phyloP scores from a whole-genome alignment of 352 stramenopile genomes.

The Globisporangium rhizosaccharum region DNA sequence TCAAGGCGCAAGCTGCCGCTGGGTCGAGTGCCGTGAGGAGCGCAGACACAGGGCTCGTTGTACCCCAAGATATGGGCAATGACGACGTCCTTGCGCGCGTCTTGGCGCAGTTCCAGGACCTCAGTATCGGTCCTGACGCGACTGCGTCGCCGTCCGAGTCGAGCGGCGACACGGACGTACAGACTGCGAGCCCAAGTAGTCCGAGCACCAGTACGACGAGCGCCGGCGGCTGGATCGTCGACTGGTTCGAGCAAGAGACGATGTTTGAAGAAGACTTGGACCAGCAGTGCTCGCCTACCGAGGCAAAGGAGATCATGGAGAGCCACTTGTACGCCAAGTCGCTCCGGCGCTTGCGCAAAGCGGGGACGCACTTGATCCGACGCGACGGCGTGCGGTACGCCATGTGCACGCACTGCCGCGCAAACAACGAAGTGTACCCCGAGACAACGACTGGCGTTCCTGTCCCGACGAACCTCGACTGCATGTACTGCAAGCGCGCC shows the following conservation, averaged over 20 bases:
- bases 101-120: conserved; percentile 29
- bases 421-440: conserved; percentile 62
- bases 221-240: conserved; percentile 44
- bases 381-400: conserved; percentile 46
- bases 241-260: conserved; percentile 87
- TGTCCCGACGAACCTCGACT: conserved; percentile 60
- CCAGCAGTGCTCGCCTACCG: conserved; percentile 58
- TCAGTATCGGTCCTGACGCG: conserved; percentile 7
- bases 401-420: conserved; percentile 47
- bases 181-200: not conserved
- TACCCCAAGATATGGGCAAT: not conserved
- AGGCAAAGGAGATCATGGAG: conserved; percentile 74
- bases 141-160: not conserved
- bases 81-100: conserved; percentile 51
- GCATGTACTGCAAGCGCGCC: conserved; percentile 47
- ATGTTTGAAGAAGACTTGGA: conserved; percentile 89
- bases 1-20: conserved; percentile 28
- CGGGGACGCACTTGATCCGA: conserved; percentile 28
- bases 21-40: not conserved
- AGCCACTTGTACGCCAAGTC: conserved; percentile 70
- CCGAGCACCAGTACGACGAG: not conserved
- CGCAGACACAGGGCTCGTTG: not conserved
- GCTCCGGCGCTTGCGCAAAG: conserved; percentile 34
- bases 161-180: not conserved
- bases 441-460: conserved; percentile 48